Base-by-base conservation (phyloP, 108 stramenopile genomes). In the Mayamaea pseudoterrestris region DNA sequence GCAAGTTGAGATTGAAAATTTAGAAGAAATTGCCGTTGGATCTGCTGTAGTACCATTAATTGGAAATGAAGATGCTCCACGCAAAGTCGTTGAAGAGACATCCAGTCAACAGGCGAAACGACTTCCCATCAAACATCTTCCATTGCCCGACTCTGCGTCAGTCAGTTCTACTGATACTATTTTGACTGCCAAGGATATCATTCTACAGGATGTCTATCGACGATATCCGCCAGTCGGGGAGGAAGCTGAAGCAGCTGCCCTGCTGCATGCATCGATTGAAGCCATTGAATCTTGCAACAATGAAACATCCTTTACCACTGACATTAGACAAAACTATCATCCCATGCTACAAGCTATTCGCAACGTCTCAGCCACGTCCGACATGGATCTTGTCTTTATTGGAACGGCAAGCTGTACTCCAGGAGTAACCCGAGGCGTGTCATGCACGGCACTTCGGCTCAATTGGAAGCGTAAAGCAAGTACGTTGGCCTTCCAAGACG, bases 331-430 rank as follows among this genome's bases (percentile, higher is more conserved):
- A 26, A 9, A 28, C 14, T 41, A 70, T 53, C 76, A 77, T 57
- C 78, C 78, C 20, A 74, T 79, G 56, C 36, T 79, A 18, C 27
- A 26, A 0, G 68, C 55, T 25, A 32, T 43, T 8, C 27, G 29
- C 24, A 37, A 48, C 17, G 41, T 14, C 37, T 5, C 35, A 11
- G 43, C 66, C 7, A 56, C 59, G 21, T 65, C 69, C 28, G 83
- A 91, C 60, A 68, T 95, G 69, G 90, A 92, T 48, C 36, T 96
- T 4, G 56, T 80, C n/a, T 90, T 92, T 57, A 63, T 96, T 3
- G 94, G 94, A 21, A 93, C 92, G 5, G 94, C 94, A 6, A 73
- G 70, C n/a, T 96, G 94, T 63, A 63, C 82, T 21, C 94, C 94
- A 7, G 74, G 85, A 20, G 54, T 74, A 1, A 85, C 81, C n/a